Evolutionary conservation across 257 asterid species (phyloP), one percentile per base, ranked within the genome.

Genomic region (Craterostigma plantagineum): DNA sequence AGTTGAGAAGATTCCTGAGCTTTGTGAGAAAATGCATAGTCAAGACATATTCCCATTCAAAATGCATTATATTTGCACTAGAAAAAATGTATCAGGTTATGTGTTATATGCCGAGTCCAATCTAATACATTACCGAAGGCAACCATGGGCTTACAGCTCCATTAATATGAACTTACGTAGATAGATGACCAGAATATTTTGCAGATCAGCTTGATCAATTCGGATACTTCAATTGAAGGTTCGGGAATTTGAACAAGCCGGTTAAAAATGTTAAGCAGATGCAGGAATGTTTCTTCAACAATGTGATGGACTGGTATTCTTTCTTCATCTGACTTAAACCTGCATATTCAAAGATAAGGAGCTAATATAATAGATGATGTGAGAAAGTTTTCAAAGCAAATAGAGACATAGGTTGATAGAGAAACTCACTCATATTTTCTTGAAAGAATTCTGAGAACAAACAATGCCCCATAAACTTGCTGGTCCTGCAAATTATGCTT

Each of bases 281-380:
- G 72, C 3, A 87, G 94, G 69, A 90, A 90, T 47, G 96, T 90
- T 66, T 80, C 92, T 47, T 70, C 94, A 54, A 90, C 96, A 51
- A 90, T 70, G 64, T 72, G 92, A 60, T 69, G 55, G 54, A 83
- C 80, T 1, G 99, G 96, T 16, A 71, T 16, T 70, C 99, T 80
- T 65, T 90, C 96, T 53, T 90, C 96, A 12, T 90, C 99, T 11
- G 96, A 90, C 68, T 90, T 90, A 72, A 90, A 90, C 86, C 99
- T 90, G 78, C 18, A 57, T 59, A 44, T 35, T 10, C 59, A 63
- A 52, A 38, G 52, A 35, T 45, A 61, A 53, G 48, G 51, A 47
- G 34, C 55, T 49, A 34, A 52, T 48, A 34, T 16, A n/a, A n/a
- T n/a, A n/a, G n/a, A n/a, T n/a, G n/a, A n/a, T n/a, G n/a, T n/a